These are phyloP conservation scores for Smittium mucronatum DNA, from an alignment of 371 early-diverging fungal genomes.

Conservation along the genomic window DNA sequence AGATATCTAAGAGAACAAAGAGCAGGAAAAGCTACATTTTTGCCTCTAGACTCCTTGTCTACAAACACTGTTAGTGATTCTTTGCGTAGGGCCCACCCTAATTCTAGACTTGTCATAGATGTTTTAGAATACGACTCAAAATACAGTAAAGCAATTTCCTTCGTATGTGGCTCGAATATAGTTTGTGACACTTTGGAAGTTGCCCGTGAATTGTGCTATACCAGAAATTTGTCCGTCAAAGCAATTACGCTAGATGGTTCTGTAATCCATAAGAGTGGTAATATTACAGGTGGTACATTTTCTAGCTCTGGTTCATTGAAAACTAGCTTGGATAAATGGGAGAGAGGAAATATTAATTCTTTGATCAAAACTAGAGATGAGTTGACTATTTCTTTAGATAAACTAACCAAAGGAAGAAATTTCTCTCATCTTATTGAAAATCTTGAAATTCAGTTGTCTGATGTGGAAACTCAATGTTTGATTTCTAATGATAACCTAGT, in stretches of 20 bases:
- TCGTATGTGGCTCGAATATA: slow-evolving; percentile 76
- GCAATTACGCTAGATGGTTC: slow-evolving; percentile 88
- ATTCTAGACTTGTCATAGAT: slow-evolving; percentile 77
- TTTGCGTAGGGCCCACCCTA: slow-evolving; percentile 55
- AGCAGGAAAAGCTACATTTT: slow-evolving; percentile 81
- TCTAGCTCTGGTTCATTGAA: slow-evolving; percentile 15
- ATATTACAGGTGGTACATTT: slow-evolving; percentile 78
- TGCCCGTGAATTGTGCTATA: slow-evolving; percentile 76
- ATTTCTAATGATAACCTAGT: not conserved
- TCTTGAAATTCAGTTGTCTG: slow-evolving; percentile 11
- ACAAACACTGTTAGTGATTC: slow-evolving; percentile 64
- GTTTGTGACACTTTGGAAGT: slow-evolving; percentile 76
- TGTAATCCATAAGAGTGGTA: slow-evolving; percentile 86
- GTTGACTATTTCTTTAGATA: slow-evolving; percentile 39
- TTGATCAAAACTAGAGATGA: slow-evolving; percentile 54
- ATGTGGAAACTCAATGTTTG: not conserved
- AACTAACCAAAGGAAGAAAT: not conserved
- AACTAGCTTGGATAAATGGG: slow-evolving; percentile 53
- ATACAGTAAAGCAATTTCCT: slow-evolving; percentile 69
- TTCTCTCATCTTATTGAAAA: slow-evolving; percentile 4
- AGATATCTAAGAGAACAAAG: slow-evolving; percentile 87
- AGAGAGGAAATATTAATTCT: slow-evolving; percentile 70
- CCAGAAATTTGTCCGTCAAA: slow-evolving; percentile 67
- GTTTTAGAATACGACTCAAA: slow-evolving; percentile 68
- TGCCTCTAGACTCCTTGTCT: slow-evolving; percentile 76